phyloP scores from a whole-genome alignment of 1,284 basidiomycete species.

The Puccinia triticina region DNA sequence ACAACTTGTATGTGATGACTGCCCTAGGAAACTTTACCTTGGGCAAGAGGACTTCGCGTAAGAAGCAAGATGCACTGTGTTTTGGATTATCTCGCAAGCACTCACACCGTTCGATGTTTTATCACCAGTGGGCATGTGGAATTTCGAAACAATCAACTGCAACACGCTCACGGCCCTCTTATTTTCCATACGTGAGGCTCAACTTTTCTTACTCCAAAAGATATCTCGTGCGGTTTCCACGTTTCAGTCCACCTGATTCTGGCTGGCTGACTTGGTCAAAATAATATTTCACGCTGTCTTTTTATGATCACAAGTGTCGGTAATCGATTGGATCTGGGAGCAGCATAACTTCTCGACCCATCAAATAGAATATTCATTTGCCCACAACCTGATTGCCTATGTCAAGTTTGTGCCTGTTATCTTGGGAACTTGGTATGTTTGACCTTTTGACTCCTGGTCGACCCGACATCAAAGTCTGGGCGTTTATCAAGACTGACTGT shows the following conservation, averaged over 20 bases:
- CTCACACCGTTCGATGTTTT: neutral
- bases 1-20: conserved; percentile 18
- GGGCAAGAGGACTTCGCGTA: conserved; percentile 26
- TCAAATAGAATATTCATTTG: neutral
- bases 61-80: neutral
- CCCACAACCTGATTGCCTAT: neutral
- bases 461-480: too few relatives aligned
- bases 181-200: conserved; percentile 4
- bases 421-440: conserved; percentile 24
- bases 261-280: neutral
- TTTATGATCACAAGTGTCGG: neutral
- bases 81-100: neutral
- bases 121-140: conserved; percentile 33
- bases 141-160: conserved; percentile 14
- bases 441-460: neutral
- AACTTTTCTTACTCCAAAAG: neutral
- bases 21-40: conserved; percentile 11
- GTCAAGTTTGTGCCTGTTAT: neutral
- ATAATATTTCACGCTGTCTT: neutral
- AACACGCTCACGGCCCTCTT: conserved; percentile 1
- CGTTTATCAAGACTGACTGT: neutral
- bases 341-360: neutral
- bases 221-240: neutral
- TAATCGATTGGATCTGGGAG: conserved; percentile 21
- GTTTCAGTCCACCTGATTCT: neutral